Conservation (phyloP, 2,329 filamentous ascomycete species). For the Pseudogymnoascus sp. region DNA sequence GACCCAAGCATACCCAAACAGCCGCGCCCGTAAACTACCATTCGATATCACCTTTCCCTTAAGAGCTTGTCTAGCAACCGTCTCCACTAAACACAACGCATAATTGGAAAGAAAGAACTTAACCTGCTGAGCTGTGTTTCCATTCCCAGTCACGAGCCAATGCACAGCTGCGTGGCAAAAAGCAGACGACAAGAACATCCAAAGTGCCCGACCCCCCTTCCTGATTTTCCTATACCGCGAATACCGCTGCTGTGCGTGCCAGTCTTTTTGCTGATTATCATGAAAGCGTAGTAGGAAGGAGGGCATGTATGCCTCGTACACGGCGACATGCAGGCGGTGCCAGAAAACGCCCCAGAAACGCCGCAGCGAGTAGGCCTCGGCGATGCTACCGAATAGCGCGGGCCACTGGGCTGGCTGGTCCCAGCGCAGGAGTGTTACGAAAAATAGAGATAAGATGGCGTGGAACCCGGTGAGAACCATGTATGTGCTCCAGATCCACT, state of each 20-base stretch:
- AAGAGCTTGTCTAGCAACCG: background rate
- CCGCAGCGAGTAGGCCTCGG: conserved; percentile 9
- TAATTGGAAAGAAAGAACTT: background rate
- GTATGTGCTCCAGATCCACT: background rate
- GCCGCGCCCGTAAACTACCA: background rate
- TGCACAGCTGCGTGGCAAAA: background rate
- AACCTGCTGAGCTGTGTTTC: background rate
- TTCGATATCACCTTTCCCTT: background rate
- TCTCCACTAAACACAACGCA: background rate
- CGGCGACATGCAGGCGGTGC: conserved; percentile 6
- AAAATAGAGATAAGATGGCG: conserved; percentile 8
- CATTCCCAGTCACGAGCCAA: background rate
- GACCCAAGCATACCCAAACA: background rate
- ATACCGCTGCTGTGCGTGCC: background rate
- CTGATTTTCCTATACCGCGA: background rate
- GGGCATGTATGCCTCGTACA: background rate
- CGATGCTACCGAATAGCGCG: conserved; percentile 8
- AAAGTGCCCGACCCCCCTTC: background rate
- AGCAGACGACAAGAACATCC: background rate
- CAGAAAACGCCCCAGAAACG: conserved; percentile 11
- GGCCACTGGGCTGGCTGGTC: conserved; percentile 10
- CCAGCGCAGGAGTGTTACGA: conserved; percentile 2
- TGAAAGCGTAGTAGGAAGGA: background rate
- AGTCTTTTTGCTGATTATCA: too few species aligned
- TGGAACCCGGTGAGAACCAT: background rate